phyloP scores from a whole-genome alignment of 306 rosid species.

The Chamaecrista fasciculata region DNA sequence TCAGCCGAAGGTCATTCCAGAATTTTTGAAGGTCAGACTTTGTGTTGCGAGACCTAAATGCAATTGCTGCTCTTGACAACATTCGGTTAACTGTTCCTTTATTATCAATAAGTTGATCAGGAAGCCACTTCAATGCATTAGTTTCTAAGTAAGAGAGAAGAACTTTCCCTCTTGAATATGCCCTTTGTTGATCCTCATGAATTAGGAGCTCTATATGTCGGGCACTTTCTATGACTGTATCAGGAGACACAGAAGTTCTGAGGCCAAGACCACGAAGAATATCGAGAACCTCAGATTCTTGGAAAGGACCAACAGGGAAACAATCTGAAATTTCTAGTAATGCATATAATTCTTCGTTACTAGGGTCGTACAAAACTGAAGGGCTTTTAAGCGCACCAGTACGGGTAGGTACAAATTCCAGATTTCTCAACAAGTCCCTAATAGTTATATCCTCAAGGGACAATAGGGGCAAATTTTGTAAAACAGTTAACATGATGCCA shows the following conservation, averaged over 20 bases:
- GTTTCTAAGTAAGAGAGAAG: slow-evolving; percentile 91
- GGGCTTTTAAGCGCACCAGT: slow-evolving; percentile 74
- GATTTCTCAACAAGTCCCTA: slow-evolving; percentile 64
- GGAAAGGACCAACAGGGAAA: slow-evolving; percentile 79
- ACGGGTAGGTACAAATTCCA: slow-evolving; percentile 70
- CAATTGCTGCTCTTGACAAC: slow-evolving; percentile 71
- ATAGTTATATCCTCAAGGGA: slow-evolving; percentile 69
- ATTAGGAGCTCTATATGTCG: slow-evolving; percentile 64
- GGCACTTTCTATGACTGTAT: slow-evolving; percentile 78
- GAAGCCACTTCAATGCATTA: slow-evolving; percentile 91
- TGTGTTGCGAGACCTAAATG: slow-evolving; percentile 58
- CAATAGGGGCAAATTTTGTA: slow-evolving; percentile 77
- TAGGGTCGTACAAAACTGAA: slow-evolving; percentile 77
- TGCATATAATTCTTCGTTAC: slow-evolving; percentile 78
- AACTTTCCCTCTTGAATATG: slow-evolving; percentile 69
- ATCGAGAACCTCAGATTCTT: slow-evolving; percentile 64
- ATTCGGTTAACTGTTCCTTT: slow-evolving; percentile 72
- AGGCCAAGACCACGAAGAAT: slow-evolving; percentile 87
- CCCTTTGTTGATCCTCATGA: slow-evolving; percentile 78
- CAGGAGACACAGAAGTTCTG: slow-evolving; percentile 77
- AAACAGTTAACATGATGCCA: slow-evolving; percentile 68
- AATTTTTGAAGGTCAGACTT: slow-evolving; percentile 80
- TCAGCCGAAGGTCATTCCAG: slow-evolving; percentile 80
- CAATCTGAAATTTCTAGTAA: slow-evolving; percentile 69
- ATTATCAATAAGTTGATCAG: slow-evolving; percentile 57